Base-by-base conservation (phyloP, 306 rosid species). In the Mimosa pudica region DNA sequence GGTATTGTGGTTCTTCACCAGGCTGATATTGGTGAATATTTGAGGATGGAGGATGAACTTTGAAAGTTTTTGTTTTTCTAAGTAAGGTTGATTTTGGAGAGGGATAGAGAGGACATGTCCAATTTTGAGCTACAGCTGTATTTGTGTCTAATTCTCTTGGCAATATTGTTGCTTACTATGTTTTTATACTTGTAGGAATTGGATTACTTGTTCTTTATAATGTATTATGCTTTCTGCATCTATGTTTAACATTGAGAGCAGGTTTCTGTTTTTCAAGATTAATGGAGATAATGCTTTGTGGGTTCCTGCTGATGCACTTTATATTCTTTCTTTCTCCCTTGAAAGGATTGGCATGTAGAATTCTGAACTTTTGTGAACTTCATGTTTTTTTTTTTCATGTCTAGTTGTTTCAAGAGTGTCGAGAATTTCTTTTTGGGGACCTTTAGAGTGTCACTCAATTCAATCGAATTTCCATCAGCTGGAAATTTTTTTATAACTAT, bases 21-120 rank as follows among this genome's bases (percentile, higher is more conserved):
- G 85, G 89, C 88, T 1, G 98, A 95, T 84, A 84, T 95, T 5
- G 98, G 97, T 7, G 98, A 91, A 87, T 95, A 92, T 72, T 89
- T 95, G 92, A 89, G 98, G 75, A 88, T 91, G 92, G 98, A 92
- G 73, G 98, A 95, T 76, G 97, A 95, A 42, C 98, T 94, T 81
- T 94, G 86, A 92, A 5, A 16, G 64, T 62, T 72, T 71, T 72
- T 71, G 57, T 64, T 51, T 14, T 49, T 49, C 0, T 38, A 18
- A 24, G 1, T 4, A 9, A 65, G 75, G 60, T 70, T 42, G 20
- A 41, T 55, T 70, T 35, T 76, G 80, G 82, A 60, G n/a, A 52
- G 20, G 16, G 8, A 47, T 79, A 60, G n/a, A 52, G 20, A 51
- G 20, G 64, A 57, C 54, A 8, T 78, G 45, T 14, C 57, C 35